Evolutionary conservation across 495 filamentous ascomycete genomes (phyloP).

Genomic region (Articulospora tetracladia): DNA sequence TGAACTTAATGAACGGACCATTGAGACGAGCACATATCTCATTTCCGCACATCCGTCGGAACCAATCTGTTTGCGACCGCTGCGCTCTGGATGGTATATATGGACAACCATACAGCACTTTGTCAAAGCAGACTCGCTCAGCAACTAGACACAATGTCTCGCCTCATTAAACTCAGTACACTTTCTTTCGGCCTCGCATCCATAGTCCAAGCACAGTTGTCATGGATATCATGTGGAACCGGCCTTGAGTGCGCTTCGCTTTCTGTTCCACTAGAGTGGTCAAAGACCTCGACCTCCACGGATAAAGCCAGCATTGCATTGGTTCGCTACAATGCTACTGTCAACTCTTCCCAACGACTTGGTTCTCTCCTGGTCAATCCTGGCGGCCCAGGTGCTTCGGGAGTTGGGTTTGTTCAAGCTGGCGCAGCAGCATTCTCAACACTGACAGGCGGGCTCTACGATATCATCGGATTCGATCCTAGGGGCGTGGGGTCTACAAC

Average conservation of each 20-base stretch:
- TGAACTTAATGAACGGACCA: too few relatives aligned
- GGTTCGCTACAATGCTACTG: neutral
- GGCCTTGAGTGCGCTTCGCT: neutral
- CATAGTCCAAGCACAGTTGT: neutral
- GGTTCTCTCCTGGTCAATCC: neutral
- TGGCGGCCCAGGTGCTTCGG: neutral
- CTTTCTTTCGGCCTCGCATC: too few relatives aligned
- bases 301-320: neutral
- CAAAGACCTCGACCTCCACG: neutral
- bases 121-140: too few relatives aligned
- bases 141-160: neutral
- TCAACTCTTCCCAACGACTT: neutral
- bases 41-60: neutral
- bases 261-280: neutral
- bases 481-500: conserved; percentile 46
- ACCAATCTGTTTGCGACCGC: neutral
- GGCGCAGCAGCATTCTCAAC: neutral
- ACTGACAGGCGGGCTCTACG: conserved; percentile 25
- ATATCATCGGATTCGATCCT: conserved; percentile 52
- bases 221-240: neutral
- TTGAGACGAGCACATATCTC: neutral
- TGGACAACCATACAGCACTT: neutral
- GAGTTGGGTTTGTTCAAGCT: neutral
- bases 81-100: too few relatives aligned
- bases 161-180: neutral